These are phyloP conservation scores for Zygnema circumcarinatum DNA, from an alignment of 139 green algal genomes.

Conservation along the genomic window DNA sequence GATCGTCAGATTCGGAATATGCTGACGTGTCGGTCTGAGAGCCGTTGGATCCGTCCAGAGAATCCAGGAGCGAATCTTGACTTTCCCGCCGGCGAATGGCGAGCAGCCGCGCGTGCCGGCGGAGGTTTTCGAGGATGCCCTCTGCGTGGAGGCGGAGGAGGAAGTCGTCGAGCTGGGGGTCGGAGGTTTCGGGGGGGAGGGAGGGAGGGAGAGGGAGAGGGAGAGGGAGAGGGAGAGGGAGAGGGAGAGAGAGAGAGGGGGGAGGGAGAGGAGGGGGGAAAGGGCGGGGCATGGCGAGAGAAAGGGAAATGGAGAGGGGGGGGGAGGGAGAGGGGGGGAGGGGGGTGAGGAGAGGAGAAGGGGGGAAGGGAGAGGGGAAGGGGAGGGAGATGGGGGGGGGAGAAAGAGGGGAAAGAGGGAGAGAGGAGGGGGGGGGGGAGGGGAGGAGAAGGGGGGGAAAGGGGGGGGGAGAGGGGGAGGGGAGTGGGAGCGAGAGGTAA, in stretches of 20 bases:
- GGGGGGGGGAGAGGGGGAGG: too few species aligned
- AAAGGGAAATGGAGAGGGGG: neutral
- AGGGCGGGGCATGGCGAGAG: neutral
- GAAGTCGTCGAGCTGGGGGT: slow-evolving; percentile 16
- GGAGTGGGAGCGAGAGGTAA: too few species aligned
- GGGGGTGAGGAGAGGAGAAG: neutral
- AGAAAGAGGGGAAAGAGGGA: too few species aligned
- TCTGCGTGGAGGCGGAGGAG: neutral
- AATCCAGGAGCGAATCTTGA: neutral
- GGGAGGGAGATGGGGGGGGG: too few species aligned
- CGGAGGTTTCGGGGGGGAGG: neutral
- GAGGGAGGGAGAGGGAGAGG: too few species aligned
- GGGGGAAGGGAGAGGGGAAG: neutral
- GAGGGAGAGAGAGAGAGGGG: neutral
- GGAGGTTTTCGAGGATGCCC: slow-evolving; percentile 1
- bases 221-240: too few species aligned
- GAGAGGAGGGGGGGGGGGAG: neutral
- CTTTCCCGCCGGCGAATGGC: neutral
- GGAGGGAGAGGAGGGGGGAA: neutral
- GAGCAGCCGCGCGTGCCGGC: neutral
- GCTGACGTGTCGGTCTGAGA: neutral
- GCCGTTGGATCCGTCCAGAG: neutral
- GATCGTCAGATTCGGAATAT: neutral
- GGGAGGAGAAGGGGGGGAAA: too few species aligned
- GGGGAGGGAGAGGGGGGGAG: neutral